phyloP scores from a whole-genome alignment of 495 filamentous ascomycete genomes.

The Xylaria curta region DNA sequence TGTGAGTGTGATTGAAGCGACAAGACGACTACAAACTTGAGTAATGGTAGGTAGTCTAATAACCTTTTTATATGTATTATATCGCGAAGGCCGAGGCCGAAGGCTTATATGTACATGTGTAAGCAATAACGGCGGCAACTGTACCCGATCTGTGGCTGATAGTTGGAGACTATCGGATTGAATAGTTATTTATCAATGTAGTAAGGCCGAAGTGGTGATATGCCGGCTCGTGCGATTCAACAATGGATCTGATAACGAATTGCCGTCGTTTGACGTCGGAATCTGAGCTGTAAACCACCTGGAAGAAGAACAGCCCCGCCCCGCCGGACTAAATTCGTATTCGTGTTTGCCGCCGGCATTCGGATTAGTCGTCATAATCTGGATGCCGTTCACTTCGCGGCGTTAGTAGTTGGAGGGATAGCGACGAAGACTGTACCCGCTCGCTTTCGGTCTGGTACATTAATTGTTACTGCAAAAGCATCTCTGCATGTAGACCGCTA shows the following conservation, averaged over 20 bases:
- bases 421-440: background rate
- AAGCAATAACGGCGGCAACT: background rate
- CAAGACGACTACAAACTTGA: background rate
- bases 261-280: slow-evolving; percentile 18
- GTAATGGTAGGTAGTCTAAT: background rate
- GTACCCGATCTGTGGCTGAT: background rate
- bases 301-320: background rate
- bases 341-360: slow-evolving; percentile 26
- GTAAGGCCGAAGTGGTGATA: slow-evolving; percentile 1
- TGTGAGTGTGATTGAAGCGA: background rate
- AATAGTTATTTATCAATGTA: background rate
- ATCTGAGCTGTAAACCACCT: background rate
- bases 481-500: background rate
- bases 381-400: background rate
- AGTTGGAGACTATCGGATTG: background rate
- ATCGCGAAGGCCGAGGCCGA: slow-evolving; percentile 7
- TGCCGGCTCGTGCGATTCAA: slow-evolving; percentile 5
- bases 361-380: slow-evolving; percentile 1
- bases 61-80: background rate
- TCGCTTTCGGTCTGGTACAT: background rate
- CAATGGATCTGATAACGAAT: slow-evolving; percentile 1
- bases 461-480: background rate
- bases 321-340: slow-evolving; percentile 17
- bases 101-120: background rate
- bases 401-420: background rate